phyloP scores from a whole-genome alignment of 306 rosid species.

The Urtica urens region DNA sequence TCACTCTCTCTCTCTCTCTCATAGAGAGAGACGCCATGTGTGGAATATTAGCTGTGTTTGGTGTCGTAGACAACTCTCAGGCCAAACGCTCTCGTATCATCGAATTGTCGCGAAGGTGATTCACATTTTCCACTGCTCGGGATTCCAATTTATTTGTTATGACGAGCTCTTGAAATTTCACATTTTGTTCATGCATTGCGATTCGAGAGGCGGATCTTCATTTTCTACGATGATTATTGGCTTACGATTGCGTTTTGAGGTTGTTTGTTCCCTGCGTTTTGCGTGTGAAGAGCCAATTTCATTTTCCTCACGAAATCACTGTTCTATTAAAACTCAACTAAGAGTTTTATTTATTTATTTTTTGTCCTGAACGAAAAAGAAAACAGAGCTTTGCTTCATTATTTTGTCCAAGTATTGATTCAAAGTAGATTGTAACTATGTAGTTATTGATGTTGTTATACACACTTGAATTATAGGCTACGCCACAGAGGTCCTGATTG shows the following conservation, averaged over 20 bases:
- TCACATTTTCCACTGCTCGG: neutral
- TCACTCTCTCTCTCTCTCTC: slow-evolving; percentile 4
- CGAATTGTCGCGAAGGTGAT: slow-evolving; percentile 76
- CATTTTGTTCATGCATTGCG: neutral
- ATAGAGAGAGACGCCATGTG: slow-evolving; percentile 54
- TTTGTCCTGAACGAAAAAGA: neutral
- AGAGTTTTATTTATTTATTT: neutral
- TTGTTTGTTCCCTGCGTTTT: too few species aligned
- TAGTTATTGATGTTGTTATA: too few species aligned
- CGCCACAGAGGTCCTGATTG: slow-evolving; percentile 96
- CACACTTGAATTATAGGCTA: slow-evolving; percentile 48
- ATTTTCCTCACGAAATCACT: neutral
- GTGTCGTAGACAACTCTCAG: slow-evolving; percentile 67
- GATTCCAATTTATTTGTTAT: neutral
- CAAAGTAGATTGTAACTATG: too few species aligned
- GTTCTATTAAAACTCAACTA: neutral
- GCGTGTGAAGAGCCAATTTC: neutral
- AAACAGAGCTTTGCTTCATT: too few species aligned
- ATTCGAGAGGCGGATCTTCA: neutral
- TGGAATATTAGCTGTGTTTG: slow-evolving; percentile 86
- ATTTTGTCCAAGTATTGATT: too few species aligned
- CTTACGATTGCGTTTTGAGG: too few species aligned
- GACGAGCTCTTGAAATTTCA: neutral
- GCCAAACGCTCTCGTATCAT: slow-evolving; percentile 79
- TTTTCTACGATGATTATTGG: neutral